Percentiles rank a stretch among this genome's conserved stretches.
Evolutionary conservation across 2,329 filamentous ascomycete species (phyloP).

Genomic region (Clonostachys chloroleuca): DNA sequence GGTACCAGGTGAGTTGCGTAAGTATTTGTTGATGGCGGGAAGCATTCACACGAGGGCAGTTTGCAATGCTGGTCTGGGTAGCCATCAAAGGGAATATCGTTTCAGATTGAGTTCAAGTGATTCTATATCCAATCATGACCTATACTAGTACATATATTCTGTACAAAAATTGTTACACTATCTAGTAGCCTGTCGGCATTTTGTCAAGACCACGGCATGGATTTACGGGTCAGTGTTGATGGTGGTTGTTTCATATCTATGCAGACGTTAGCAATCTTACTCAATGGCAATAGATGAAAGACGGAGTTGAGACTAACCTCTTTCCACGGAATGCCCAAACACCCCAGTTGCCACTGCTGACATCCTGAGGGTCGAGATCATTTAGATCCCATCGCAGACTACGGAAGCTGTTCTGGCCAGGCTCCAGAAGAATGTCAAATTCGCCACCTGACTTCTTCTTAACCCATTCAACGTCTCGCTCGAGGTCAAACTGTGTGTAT

Average conservation of each 20-base stretch:
- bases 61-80: too few relatives aligned
- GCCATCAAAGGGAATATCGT: too few relatives aligned
- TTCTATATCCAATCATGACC: too few relatives aligned
- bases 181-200: too few relatives aligned
- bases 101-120: too few relatives aligned
- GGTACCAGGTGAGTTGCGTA: too few relatives aligned
- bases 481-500: conserved; percentile 93
- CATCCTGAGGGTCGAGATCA: conserved; percentile 87
- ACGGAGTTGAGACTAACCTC: conserved; percentile 54
- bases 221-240: conserved; percentile 27
- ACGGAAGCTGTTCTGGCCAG: conserved; percentile 89
- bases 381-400: conserved; percentile 97
- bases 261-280: conserved; percentile 20
- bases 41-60: too few relatives aligned
- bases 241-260: conserved; percentile 59
- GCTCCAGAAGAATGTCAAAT: conserved; percentile 86
- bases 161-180: too few relatives aligned
- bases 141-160: too few relatives aligned
- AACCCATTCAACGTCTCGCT: conserved; percentile 88
- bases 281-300: background rate
- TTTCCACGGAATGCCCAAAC: conserved; percentile 97
- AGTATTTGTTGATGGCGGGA: too few relatives aligned
- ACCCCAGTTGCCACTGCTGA: conserved; percentile 96
- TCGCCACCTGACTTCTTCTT: conserved; percentile 81
- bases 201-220: background rate